Base-by-base conservation (phyloP, 2,329 filamentous ascomycete species). In the Penicillium rolfsii region DNA sequence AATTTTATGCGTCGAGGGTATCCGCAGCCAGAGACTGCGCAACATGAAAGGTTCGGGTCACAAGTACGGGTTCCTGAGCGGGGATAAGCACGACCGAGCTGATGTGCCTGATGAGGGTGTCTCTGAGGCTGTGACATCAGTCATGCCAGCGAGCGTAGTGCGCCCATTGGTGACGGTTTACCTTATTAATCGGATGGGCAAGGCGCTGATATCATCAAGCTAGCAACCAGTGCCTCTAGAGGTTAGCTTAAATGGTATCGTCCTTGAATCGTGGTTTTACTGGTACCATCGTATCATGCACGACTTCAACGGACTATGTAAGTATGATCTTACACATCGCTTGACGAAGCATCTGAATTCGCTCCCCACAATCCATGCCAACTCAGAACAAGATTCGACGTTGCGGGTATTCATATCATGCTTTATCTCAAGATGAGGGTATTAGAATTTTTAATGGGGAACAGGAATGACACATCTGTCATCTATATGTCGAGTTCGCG, bases 381-480 rank as follows among this genome's bases (percentile, higher is more conserved):
- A 59, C 43, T 59, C 57, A 5, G 50, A 54, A 3, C 57, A 59
- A 50, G 57, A 59, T 59, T 59, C 43, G 57, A 59, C 7, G 55
- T 55, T 12, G 57, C 57, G 22, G 57, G 57, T 1, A 59, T 59
- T 24, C 57, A 50, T 4, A 35, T 59, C 28, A 53, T 59, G 33
- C 46, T 52, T 1, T 59, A 41, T 38, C 6, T 12, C 0, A 55
- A 50, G 4, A 54, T 59, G 57, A 54, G 50, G n/a, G n/a, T 46
- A 14, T 12, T 55, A 16, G 50, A 52, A 4, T 55, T 59, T 22
- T 52, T 41, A 4, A 59, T 59, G 57, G 57, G 57, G 4, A 55
- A 55, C 55, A 59, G 16, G 57, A 59, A 11, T 59, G 52, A 52
- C 57, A 59, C 46, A 36, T 59, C 22, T 59, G 57, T n/a, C 57